Conservation (phyloP, 2,329 filamentous ascomycete genomes). For the Sclerotinia spermophila region DNA sequence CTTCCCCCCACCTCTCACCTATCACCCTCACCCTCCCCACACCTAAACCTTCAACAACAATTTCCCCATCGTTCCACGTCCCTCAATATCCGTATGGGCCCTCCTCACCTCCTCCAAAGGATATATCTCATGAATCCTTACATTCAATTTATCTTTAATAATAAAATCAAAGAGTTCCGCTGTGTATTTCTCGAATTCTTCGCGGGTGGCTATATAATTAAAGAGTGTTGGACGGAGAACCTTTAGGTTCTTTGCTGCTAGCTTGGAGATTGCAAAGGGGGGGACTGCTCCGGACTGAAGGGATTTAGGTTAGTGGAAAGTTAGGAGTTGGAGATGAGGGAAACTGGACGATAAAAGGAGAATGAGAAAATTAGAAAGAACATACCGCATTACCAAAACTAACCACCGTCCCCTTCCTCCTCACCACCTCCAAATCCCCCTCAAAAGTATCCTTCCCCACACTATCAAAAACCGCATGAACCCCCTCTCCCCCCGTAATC, state of each 20-base stretch:
- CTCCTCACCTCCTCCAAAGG: conserved; percentile 66
- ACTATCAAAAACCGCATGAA: conserved; percentile 78
- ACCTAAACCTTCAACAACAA: conserved; percentile 62
- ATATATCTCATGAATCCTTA: conserved; percentile 74
- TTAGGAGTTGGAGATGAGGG: background rate
- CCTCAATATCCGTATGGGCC: conserved; percentile 76
- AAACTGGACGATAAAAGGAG: too few species aligned
- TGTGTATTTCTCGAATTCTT: conserved; percentile 68
- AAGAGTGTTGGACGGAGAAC: conserved; percentile 71
- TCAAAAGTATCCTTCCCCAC: conserved; percentile 87
- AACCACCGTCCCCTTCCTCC: conserved; percentile 71
- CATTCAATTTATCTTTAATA: conserved; percentile 63
- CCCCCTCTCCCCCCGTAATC: conserved; percentile 70
- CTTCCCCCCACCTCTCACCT: conserved; percentile 33
- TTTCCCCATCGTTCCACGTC: conserved; percentile 80
- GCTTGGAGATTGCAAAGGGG: conserved; percentile 54
- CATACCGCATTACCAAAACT: conserved; percentile 77
- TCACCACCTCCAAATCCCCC: conserved; percentile 67
- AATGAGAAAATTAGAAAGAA: background rate
- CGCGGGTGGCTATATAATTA: conserved; percentile 64
- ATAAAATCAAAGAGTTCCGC: conserved; percentile 73
- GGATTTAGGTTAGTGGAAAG: background rate
- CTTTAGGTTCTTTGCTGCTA: conserved; percentile 73
- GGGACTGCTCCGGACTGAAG: conserved; percentile 50
- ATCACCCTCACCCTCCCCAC: background rate